A percentile compares a stretch with the other conserved stretches of the same genome.
phyloP scores from a whole-genome alignment of 2,329 filamentous ascomycete genomes.

The Curvularia sp. region DNA sequence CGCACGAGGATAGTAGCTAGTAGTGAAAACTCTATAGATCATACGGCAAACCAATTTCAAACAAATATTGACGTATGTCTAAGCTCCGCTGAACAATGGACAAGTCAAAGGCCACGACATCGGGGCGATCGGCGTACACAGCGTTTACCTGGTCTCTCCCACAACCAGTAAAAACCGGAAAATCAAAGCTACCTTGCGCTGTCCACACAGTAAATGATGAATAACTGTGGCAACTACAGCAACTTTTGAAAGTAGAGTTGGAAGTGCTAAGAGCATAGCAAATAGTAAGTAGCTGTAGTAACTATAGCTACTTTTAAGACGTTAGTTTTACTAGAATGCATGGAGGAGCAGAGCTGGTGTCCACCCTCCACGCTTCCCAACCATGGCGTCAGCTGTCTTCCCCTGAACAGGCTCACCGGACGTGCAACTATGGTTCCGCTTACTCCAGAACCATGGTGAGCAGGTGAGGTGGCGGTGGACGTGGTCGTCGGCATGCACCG shows the following conservation, averaged over 20 bases:
- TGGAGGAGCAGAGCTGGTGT: too few species aligned
- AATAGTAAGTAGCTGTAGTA: background rate
- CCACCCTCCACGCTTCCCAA: too few species aligned
- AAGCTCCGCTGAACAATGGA: background rate
- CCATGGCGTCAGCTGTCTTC: background rate
- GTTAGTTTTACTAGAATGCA: too few species aligned
- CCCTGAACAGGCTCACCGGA: background rate
- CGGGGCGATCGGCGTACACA: too few species aligned
- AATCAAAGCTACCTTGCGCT: too few species aligned
- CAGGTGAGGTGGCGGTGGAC: slow-evolving; percentile 20
- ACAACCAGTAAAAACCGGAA: too few species aligned
- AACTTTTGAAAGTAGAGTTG: too few species aligned
- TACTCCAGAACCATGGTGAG: slow-evolving; percentile 1
- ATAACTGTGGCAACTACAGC: too few species aligned
- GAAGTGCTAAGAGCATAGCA: too few species aligned
- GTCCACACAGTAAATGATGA: too few species aligned
- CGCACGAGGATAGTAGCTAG: background rate
- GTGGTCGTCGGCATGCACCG: slow-evolving; percentile 4
- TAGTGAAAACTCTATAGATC: background rate
- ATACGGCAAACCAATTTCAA: background rate
- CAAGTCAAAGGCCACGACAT: background rate
- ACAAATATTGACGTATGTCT: background rate
- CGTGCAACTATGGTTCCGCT: background rate
- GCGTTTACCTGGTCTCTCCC: too few species aligned
- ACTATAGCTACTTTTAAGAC: too few species aligned